Base-by-base conservation (phyloP, 805 yeast species). In the Starmerella floricola region DNA sequence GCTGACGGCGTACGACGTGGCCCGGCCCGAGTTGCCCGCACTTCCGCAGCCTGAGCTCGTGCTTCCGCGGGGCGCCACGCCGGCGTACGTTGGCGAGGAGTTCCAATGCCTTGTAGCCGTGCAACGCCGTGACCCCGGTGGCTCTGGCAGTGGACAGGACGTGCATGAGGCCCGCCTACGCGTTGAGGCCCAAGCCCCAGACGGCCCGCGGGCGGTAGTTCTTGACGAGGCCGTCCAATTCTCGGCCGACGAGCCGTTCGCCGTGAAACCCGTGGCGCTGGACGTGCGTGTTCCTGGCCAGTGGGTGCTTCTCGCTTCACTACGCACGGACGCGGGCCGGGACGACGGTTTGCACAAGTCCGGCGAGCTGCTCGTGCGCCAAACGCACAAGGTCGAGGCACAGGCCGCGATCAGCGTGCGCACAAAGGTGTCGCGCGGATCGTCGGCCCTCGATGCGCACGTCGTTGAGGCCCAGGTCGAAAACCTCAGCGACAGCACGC, bases 391-490 rank as follows among this genome's bases (percentile, higher is more conserved):
- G 33, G 53, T 62, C 47, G 57, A 47, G 17, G 59, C 61, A 1
- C 31, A 42, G n/a, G 57, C 54, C n/a, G 61, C 62, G 6, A 44
- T 62, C 27, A 33, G 44, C 15, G 58, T 61, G 31, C 54, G 58
- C 30, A 52, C 60, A 20, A 55, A 54, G 40, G 32, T 57, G 35
- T 46, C 55, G 19, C 40, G 49, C 10, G 39, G 47, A 21, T 34
- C 50, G 24, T 8, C 42, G 15, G 43, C 38, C 16, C 10, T 39
- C 24, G 17, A 30, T 29, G 38, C 42, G 31, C 41, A 44, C 30
- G 47, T 51, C 4, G 40, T 62, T 6, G 63, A 61, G 47, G 55
- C 62, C 6, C 63, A 61, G 38, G 51, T 62, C 3, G 64, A 62
- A 42, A 62, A 62, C 44, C 34, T 54, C 16, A 47, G 61, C 16